phyloP scores from a whole-genome alignment of 2,329 filamentous ascomycete species.

The Truncatella angustata region DNA sequence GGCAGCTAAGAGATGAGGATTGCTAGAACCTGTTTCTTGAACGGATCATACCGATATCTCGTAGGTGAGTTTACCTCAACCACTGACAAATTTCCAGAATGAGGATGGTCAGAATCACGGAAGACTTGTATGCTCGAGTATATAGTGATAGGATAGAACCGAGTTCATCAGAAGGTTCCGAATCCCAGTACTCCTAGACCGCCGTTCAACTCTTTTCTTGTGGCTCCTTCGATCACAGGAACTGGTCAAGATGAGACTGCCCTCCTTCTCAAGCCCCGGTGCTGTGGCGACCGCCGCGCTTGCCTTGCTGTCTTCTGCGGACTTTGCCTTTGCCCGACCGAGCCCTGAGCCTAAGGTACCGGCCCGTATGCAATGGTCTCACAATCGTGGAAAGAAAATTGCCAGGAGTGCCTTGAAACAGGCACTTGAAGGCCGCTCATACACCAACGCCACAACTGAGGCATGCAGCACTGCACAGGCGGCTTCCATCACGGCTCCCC shows the following conservation, averaged over 20 bases:
- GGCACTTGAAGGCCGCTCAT: not conserved
- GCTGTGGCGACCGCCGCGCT: not conserved
- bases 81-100: not conserved
- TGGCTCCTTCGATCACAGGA: not conserved
- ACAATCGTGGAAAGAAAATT: slow-evolving; percentile 8
- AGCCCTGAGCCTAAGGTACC: slow-evolving; percentile 7
- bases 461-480: slow-evolving; percentile 1
- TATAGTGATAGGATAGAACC: not conserved
- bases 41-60: slow-evolving; percentile 3
- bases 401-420: not conserved
- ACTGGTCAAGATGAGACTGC: not conserved
- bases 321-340: slow-evolving; percentile 1
- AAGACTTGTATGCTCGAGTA: not conserved
- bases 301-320: not conserved
- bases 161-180: not conserved
- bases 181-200: not conserved
- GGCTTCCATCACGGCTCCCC: not conserved
- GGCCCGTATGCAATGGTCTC: slow-evolving; percentile 5
- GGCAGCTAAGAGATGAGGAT: too few species aligned
- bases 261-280: not conserved
- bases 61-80: not conserved
- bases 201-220: not conserved
- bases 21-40: too few species aligned
- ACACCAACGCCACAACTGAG: not conserved
- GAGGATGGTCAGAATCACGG: not conserved